These are phyloP conservation scores for Cryphonectria japonica DNA, from an alignment of 2,329 filamentous ascomycete species.

Conservation along the genomic window DNA sequence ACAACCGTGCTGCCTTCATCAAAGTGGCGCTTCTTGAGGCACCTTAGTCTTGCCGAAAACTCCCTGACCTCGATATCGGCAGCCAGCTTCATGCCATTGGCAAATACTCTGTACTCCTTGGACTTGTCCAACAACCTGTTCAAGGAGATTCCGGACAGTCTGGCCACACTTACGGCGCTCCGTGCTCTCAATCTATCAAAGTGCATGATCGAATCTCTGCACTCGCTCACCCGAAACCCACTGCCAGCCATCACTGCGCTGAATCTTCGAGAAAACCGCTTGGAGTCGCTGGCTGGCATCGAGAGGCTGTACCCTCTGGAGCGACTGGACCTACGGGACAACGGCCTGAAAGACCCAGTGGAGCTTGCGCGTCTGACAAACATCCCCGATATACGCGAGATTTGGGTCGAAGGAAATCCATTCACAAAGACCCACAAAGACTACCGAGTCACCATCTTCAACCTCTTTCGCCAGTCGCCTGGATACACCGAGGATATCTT, in stretches of 20 bases:
- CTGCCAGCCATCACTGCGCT: constrained; percentile 91
- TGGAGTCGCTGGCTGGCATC: constrained; percentile 85
- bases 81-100: constrained; percentile 76
- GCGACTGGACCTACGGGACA: constrained; percentile 88
- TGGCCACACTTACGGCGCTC: constrained; percentile 84
- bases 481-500: constrained; percentile 89
- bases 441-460: constrained; percentile 92
- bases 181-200: constrained; percentile 91
- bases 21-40: constrained; percentile 94
- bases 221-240: constrained; percentile 82
- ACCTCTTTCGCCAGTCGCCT: constrained; percentile 86
- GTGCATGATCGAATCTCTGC: constrained; percentile 95
- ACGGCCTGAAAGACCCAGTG: constrained; percentile 85
- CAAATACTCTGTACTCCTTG: constrained; percentile 86
- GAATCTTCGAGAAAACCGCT: constrained; percentile 86
- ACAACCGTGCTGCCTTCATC: constrained; percentile 75
- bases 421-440: constrained; percentile 85
- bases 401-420: constrained; percentile 91
- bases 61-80: constrained; percentile 79
- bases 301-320: constrained; percentile 89
- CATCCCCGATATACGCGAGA: constrained; percentile 87
- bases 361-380: constrained; percentile 88
- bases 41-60: constrained; percentile 91
- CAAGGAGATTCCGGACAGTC: constrained; percentile 88
- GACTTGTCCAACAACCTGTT: constrained; percentile 94